Percentiles rank a stretch among this genome's conserved stretches.
These are phyloP conservation scores for Streptanthus diversifolius DNA, from an alignment of 345 rosid genomes.

Conservation along the genomic window DNA sequence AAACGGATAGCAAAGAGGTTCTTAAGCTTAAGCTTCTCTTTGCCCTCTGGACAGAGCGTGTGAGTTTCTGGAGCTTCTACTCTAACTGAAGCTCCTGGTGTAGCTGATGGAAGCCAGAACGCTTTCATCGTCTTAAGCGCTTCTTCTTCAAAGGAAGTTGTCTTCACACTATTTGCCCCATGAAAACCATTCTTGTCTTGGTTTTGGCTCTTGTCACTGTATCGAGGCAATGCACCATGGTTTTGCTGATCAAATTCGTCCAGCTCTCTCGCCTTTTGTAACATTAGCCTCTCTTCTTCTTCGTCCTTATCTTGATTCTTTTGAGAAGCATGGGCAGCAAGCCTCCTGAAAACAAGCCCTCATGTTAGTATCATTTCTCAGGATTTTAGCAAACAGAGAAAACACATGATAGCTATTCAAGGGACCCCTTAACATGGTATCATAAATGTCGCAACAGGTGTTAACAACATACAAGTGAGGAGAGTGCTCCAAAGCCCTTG, in stretches of 20 bases:
- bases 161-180: constrained; percentile 94
- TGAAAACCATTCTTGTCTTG: constrained; percentile 85
- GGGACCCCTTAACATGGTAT: neutral
- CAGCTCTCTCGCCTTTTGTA: constrained; percentile 75
- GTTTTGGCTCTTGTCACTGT: constrained; percentile 59
- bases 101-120: constrained; percentile 99
- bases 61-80: constrained; percentile 61
- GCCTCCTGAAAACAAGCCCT: neutral
- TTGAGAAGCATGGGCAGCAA: constrained; percentile 12
- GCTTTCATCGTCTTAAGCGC: constrained; percentile 98
- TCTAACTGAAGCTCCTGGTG: constrained; percentile 83
- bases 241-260: constrained; percentile 97
- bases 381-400: neutral
- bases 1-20: constrained; percentile 68
- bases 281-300: constrained; percentile 64
- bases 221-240: constrained; percentile 87
- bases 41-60: constrained; percentile 86
- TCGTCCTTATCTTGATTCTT: constrained; percentile 79
- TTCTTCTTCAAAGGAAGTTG: constrained; percentile 85
- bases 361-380: neutral
- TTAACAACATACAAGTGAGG: neutral
- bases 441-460: neutral
- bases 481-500: neutral
- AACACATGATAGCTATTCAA: neutral
- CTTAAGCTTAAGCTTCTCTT: constrained; percentile 81